Evolutionary conservation across 2,329 filamentous ascomycete genomes (phyloP), one percentile per base, ranked within the genome.

Genomic region (Trichophyton benhamiae): DNA sequence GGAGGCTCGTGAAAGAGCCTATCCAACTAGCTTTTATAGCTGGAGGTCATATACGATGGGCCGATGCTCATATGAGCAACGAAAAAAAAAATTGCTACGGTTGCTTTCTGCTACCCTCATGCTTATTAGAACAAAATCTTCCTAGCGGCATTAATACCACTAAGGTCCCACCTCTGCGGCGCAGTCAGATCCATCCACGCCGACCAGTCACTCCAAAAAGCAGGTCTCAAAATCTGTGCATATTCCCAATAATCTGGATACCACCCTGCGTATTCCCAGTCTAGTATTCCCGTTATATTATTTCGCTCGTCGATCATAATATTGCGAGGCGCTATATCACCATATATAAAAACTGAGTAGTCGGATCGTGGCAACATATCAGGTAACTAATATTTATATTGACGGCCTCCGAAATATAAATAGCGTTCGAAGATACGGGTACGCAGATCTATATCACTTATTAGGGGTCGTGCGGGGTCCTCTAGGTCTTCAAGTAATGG

Each of bases 81-180:
- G 22, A 25, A 25, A 27, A 27, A 27, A 3, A 27, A 3, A 27
- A 27, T 27, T 27, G 25, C 25, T 5, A 27, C 4, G 25, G 25
- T 27, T 36, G 7, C 9, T 33, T 9, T 33, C 30, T 6, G 6
- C 30, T 33, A 33, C 30, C 30, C 30, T 6, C 9, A 36, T 36
- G 7, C 9, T 11, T 25, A 48, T 61, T 49, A 80, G 15, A 82
- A 70, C 25, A 70, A 58, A 58, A 68, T 61, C 36, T 63, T 61
- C 38, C 68, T 65, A 9, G 68, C 59, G 36, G 66, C 67, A 64
- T 65, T 64, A 4, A 71, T 68, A 20, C 66, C 67, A 17, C n/a
- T 61, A 3, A 70, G 58, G 65, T 71, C 66, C 69, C 70, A 71
- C 62, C 49, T 66, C 48, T 66, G 61, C 2, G 66, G 68, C 13